These are phyloP conservation scores for Ajuga chamaepitys DNA, from an alignment of 257 asterid genomes.

Conservation along the genomic window DNA sequence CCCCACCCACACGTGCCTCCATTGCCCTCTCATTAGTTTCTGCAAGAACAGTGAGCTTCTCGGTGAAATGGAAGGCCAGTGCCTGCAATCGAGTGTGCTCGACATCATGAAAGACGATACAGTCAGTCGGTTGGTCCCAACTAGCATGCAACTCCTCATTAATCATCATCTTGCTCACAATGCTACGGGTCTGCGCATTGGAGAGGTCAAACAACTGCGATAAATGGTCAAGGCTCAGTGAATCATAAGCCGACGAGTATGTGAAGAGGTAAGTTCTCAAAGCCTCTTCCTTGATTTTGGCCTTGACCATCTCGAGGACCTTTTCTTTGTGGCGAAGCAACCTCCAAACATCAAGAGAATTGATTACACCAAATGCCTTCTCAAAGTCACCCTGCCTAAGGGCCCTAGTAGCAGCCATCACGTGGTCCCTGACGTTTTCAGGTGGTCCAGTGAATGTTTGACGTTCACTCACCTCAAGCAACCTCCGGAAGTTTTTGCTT, in stretches of 20 bases:
- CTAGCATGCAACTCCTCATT: slow-evolving; percentile 87
- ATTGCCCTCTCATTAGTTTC: slow-evolving; percentile 81
- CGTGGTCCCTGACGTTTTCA: slow-evolving; percentile 92
- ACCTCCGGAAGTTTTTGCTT: slow-evolving; percentile 74
- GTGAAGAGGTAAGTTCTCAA: slow-evolving; percentile 83
- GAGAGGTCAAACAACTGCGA: slow-evolving; percentile 81
- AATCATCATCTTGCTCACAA: slow-evolving; percentile 83
- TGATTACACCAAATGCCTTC: slow-evolving; percentile 58
- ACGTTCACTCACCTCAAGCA: slow-evolving; percentile 79
- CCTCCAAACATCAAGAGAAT: slow-evolving; percentile 82
- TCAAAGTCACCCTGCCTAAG: slow-evolving; percentile 76
- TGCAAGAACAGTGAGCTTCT: slow-evolving; percentile 70
- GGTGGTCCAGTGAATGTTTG: slow-evolving; percentile 94
- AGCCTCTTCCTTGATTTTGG: slow-evolving; percentile 86
- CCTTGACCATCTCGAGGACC: slow-evolving; percentile 75
- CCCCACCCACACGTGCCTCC: slow-evolving; percentile 76
- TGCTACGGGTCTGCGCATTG: slow-evolving; percentile 54
- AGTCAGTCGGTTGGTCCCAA: slow-evolving; percentile 88
- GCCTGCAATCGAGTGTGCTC: slow-evolving; percentile 76
- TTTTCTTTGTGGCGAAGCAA: slow-evolving; percentile 58
- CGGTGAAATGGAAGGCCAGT: slow-evolving; percentile 71
- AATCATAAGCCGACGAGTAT: slow-evolving; percentile 63
- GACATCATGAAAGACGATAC: slow-evolving; percentile 79
- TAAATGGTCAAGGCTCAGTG: slow-evolving; percentile 69
- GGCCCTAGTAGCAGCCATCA: slow-evolving; percentile 91